Base-by-base conservation (phyloP, 2,329 filamentous ascomycete genomes). In the Sarocladium brachiariae region DNA sequence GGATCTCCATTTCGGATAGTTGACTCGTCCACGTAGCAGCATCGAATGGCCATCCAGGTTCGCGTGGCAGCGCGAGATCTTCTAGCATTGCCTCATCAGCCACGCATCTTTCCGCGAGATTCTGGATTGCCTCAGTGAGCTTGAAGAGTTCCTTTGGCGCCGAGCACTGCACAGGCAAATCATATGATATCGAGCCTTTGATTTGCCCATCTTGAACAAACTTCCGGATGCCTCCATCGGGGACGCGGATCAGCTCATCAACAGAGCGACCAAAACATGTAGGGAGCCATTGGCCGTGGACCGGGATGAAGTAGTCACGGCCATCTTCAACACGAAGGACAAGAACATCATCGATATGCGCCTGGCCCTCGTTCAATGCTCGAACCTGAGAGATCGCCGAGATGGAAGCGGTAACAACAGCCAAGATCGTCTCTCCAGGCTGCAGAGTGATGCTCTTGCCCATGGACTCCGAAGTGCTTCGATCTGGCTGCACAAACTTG, bases 141-240 rank as follows among this genome's bases (percentile, higher is more conserved):
- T 85, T 84, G 68, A 96, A 95, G 8, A 97, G 75, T 65, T 96
- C 92, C 54, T 87, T 83, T 1, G 93, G 92, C 1, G 90, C 90
- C 10, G 90, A 92, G 63, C 86, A 84, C 62, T 81, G 81, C 55
- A 88, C 78, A 53, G 76, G 80, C 34, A 68, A 75, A 61, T 72
- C 75, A 59, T 75, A 78, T 43, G 71, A 74, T 53, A 78, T 84
- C 55, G 73, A 70, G 2, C 74, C 75, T 2, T 68, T 65, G 13
- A 71, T 70, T 6, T 62, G 58, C 19, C 62, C 61, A 4, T 65
- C 62, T 16, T 59, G 55, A 33, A 71, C 56, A 34, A 83, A 75
- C 7, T 64, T 70, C 18, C 89, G 73, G 52, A 87, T 87, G 4
- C 93, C 86, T 4, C 91, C 89, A 10, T 78, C 91, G 0, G 93